These are phyloP conservation scores for Multifurca ochricompacta DNA, from an alignment of 768 basidiomycete species.

Conservation along the genomic window DNA sequence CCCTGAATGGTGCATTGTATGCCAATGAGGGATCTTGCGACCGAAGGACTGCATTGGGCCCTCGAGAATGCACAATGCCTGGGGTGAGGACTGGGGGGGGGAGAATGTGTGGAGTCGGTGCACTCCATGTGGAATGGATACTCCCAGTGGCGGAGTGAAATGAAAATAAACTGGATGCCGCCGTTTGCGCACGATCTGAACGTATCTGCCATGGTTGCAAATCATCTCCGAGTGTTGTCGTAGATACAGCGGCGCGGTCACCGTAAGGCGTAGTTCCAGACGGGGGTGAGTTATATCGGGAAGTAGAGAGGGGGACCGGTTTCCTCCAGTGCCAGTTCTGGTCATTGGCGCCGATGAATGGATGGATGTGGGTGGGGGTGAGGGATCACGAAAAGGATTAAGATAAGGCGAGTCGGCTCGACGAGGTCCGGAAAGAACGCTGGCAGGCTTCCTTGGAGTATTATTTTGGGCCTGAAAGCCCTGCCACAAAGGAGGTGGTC, in stretches of 20 bases:
- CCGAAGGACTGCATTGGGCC: background rate
- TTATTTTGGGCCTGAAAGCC: background rate
- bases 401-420: background rate
- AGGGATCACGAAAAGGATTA: background rate
- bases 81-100: background rate
- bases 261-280: background rate
- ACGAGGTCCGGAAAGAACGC: background rate
- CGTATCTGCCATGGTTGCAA: background rate
- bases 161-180: background rate
- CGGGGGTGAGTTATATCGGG: background rate
- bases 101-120: background rate
- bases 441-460: background rate
- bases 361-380: background rate
- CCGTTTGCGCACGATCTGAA: background rate
- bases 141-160: constrained; percentile 8
- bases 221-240: background rate
- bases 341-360: background rate
- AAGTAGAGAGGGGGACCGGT: background rate
- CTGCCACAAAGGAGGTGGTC: background rate
- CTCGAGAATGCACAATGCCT: background rate
- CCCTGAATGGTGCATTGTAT: background rate
- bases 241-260: background rate
- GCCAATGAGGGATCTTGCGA: background rate
- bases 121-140: constrained; percentile 8
- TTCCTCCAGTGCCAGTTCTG: background rate